Evolutionary conservation across 140 eudicot species (phyloP).

Genomic region (Eryngium alpinum): DNA sequence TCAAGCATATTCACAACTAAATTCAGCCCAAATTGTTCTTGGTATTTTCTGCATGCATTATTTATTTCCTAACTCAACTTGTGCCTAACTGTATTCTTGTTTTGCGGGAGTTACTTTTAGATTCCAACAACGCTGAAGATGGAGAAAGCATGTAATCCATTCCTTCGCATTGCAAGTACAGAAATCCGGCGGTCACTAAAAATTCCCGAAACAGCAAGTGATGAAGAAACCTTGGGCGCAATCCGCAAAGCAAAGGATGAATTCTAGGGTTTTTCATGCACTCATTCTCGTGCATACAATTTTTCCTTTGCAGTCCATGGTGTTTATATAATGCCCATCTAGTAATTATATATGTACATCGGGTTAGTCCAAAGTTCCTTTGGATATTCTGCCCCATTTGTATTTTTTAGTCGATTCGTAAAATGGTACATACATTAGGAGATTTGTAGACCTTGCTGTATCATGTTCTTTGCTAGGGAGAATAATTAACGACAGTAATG

Average conservation of each 20-base stretch:
- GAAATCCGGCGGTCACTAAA: slow-evolving; percentile 60
- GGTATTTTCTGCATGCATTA: not conserved
- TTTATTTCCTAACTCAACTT: not conserved
- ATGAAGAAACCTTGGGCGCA: slow-evolving; percentile 61
- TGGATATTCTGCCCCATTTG: not conserved
- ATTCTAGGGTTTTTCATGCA: slow-evolving; percentile 32
- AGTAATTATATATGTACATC: not conserved
- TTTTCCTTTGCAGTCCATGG: not conserved
- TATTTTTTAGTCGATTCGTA: slow-evolving; percentile 6
- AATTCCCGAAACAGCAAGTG: slow-evolving; percentile 49
- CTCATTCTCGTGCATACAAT: slow-evolving; percentile 12
- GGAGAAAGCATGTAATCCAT: slow-evolving; percentile 74
- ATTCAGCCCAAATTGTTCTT: not conserved
- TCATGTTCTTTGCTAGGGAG: too few species aligned
- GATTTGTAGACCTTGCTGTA: too few species aligned
- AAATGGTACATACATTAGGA: too few species aligned
- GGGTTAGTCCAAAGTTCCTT: not conserved
- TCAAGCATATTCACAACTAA: not conserved
- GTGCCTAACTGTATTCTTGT: not conserved
- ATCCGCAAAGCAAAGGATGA: slow-evolving; percentile 74
- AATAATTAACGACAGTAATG: too few species aligned
- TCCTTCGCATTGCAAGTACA: slow-evolving; percentile 68
- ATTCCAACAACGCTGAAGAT: slow-evolving; percentile 67
- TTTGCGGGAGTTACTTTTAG: slow-evolving; percentile 31
- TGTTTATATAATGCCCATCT: not conserved